A percentile compares a stretch with the other conserved stretches of the same genome.
These are phyloP conservation scores for Colletotrichum costaricense DNA, from an alignment of 2,329 filamentous ascomycete genomes.

Conservation along the genomic window DNA sequence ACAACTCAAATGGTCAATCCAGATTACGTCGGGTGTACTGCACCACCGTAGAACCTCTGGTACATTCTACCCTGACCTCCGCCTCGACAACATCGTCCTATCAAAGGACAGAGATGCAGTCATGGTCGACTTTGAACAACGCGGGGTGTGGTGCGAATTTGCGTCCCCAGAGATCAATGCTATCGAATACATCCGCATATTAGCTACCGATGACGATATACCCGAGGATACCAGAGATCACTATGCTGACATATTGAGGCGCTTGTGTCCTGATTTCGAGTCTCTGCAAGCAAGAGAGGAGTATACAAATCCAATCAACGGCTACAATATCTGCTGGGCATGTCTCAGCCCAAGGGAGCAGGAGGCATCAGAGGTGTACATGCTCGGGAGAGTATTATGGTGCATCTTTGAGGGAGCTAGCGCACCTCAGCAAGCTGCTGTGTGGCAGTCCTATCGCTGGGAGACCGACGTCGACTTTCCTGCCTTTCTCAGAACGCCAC, in stretches of 20 bases:
- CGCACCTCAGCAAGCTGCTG: conserved; percentile 65
- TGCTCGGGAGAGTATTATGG: conserved; percentile 71
- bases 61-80: conserved; percentile 68
- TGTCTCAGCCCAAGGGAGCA: conserved; percentile 62
- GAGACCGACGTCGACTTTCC: conserved; percentile 69
- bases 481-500: conserved; percentile 59
- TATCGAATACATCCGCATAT: conserved; percentile 66
- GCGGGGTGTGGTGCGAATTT: conserved; percentile 72
- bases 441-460: conserved; percentile 69
- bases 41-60: conserved; percentile 59
- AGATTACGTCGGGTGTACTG: conserved; percentile 62
- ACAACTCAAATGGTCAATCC: conserved; percentile 64
- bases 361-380: conserved; percentile 70
- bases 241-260: conserved; percentile 54
- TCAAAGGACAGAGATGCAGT: conserved; percentile 58
- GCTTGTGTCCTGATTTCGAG: conserved; percentile 60
- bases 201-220: conserved; percentile 62
- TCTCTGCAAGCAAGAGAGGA: conserved; percentile 52
- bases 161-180: conserved; percentile 70
- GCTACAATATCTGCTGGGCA: conserved; percentile 69
- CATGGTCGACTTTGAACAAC: conserved; percentile 73
- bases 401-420: conserved; percentile 72
- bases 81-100: conserved; percentile 69
- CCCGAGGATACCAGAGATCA: conserved; percentile 50
- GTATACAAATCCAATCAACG: conserved; percentile 58